Evolutionary conservation across 495 filamentous ascomycete species (phyloP).

Genomic region (Tricharina praecox): DNA sequence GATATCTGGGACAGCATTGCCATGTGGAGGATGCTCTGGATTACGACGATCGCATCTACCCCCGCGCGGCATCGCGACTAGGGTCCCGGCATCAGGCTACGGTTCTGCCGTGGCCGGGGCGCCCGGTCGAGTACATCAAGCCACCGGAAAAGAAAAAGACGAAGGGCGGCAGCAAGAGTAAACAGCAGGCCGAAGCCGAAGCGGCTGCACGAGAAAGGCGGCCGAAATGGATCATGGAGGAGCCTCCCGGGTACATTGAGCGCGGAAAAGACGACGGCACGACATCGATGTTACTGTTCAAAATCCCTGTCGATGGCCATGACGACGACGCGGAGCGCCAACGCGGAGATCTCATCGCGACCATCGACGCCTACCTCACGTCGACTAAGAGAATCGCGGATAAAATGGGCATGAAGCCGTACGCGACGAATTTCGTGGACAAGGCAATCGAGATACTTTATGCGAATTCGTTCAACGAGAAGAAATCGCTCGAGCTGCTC

Average conservation of each 20-base stretch:
- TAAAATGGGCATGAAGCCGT: constrained; percentile 30
- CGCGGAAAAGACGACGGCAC: constrained; percentile 56
- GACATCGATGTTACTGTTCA: constrained; percentile 43
- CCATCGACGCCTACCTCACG: constrained; percentile 18
- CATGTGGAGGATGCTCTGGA: constrained; percentile 91
- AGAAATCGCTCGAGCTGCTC: constrained; percentile 57
- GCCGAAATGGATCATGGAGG: constrained; percentile 85
- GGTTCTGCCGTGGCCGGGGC: constrained; percentile 67
- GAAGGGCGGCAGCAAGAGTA: constrained; percentile 54
- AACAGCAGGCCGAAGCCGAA: constrained; percentile 69
- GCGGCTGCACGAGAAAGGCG: constrained; percentile 58
- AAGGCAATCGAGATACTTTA: constrained; percentile 64
- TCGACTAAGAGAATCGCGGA: constrained; percentile 6
- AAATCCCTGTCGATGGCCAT: constrained; percentile 34
- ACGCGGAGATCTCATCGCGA: constrained; percentile 8
- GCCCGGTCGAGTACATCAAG: constrained; percentile 76
- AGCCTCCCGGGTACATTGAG: constrained; percentile 65
- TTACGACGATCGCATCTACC: constrained; percentile 95
- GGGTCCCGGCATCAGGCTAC: constrained; percentile 85
- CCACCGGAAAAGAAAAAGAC: constrained; percentile 66
- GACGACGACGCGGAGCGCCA: constrained; percentile 6
- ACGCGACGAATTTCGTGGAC: constrained; percentile 68
- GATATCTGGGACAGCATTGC: constrained; percentile 91
- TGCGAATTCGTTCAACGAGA: constrained; percentile 48
- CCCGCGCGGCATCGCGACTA: constrained; percentile 79